phyloP scores from a whole-genome alignment of 306 rosid species.

The Rosa chinensis region DNA sequence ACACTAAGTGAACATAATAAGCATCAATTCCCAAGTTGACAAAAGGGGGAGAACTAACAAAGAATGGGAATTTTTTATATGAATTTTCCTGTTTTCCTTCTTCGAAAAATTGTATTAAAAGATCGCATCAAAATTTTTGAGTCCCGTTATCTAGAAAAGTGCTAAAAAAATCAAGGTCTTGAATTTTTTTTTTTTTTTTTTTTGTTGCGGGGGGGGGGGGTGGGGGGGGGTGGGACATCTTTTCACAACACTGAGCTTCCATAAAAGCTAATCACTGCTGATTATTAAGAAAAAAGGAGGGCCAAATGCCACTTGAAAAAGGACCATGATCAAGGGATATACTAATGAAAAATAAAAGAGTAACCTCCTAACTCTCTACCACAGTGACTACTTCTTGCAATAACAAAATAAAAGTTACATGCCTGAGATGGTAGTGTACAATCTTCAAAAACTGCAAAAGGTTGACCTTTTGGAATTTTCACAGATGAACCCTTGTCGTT shows the following conservation, averaged over 20 bases:
- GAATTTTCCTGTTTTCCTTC: too few relatives aligned
- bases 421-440: conserved; percentile 81
- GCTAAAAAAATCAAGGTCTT: background rate
- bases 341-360: background rate
- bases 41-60: background rate
- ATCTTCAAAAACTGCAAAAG: conserved; percentile 73
- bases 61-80: background rate
- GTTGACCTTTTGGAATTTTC: conserved; percentile 67
- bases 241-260: background rate
- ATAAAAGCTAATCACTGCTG: background rate
- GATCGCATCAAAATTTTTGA: too few relatives aligned
- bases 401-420: conserved; percentile 26
- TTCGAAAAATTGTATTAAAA: too few relatives aligned
- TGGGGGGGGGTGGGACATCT: background rate
- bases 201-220: background rate
- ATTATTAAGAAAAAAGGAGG: background rate
- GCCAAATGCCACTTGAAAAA: background rate
- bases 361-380: background rate
- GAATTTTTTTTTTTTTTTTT: background rate
- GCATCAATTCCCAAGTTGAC: background rate
- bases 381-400: conserved; percentile 16
- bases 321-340: background rate
- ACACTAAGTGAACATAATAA: background rate
- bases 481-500: conserved; percentile 44
- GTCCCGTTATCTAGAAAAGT: too few relatives aligned